Conservation (phyloP, 1,284 basidiomycete species). For the Cerrena zonata region DNA sequence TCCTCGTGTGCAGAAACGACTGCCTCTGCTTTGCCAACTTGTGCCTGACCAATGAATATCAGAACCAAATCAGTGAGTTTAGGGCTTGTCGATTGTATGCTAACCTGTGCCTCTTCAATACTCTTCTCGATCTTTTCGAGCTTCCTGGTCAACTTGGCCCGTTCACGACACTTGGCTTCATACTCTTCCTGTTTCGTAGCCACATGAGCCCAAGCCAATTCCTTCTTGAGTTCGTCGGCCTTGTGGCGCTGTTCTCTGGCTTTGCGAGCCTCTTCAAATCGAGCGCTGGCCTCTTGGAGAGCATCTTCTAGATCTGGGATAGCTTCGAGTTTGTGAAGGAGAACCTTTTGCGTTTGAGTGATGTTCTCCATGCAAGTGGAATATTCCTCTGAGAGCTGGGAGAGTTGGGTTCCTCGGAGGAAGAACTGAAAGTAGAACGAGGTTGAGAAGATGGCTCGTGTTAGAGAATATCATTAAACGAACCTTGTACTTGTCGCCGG, state of each 20-base stretch:
- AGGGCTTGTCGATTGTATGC: neutral
- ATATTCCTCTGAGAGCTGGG: conserved; percentile 85
- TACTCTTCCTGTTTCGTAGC: conserved; percentile 58
- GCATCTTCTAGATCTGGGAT: conserved; percentile 68
- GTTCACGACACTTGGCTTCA: conserved; percentile 44
- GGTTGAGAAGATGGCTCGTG: neutral
- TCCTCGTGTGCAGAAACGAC: conserved; percentile 45
- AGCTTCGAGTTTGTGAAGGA: conserved; percentile 63
- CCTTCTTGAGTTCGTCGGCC: conserved; percentile 67
- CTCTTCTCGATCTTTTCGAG: conserved; percentile 48
- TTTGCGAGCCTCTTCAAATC: conserved; percentile 69
- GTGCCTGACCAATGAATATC: conserved; percentile 19
- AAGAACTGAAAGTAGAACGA: conserved; percentile 72
- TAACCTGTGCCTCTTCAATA: conserved; percentile 44
- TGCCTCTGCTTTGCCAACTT: conserved; percentile 40
- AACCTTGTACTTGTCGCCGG: conserved; percentile 88
- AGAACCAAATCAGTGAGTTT: neutral
- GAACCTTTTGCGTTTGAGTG: conserved; percentile 55
- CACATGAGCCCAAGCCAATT: conserved; percentile 88
- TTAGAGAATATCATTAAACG: conserved; percentile 16
- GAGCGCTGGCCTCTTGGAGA: conserved; percentile 52
- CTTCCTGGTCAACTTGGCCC: conserved; percentile 41
- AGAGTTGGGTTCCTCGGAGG: conserved; percentile 87
- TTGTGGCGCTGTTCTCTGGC: conserved; percentile 68
- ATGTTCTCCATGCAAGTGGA: conserved; percentile 71